These are phyloP conservation scores for Themeda triandra DNA, from an alignment of 176 grass and related monocot genomes.

Conservation along the genomic window DNA sequence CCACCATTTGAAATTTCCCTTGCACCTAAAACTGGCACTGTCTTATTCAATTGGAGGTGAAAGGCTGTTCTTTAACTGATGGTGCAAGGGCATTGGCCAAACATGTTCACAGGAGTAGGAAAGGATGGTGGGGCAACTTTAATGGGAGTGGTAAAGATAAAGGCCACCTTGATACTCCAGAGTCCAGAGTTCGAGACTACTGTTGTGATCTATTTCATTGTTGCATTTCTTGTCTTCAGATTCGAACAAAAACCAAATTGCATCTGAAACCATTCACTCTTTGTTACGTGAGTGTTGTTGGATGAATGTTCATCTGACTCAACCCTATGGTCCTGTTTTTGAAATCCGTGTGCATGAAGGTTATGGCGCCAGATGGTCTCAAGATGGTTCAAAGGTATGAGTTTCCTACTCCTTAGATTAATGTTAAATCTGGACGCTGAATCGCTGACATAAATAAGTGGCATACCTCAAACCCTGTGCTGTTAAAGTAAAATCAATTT, in stretches of 20 bases:
- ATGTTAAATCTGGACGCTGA: not conserved
- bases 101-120: conserved; percentile 75
- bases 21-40: conserved; percentile 23
- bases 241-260: conserved; percentile 59
- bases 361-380: conserved; percentile 89
- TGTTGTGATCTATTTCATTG: conserved; percentile 19
- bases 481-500: not conserved
- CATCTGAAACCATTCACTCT: conserved; percentile 51
- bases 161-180: conserved; percentile 1
- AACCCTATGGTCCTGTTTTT: conserved; percentile 65
- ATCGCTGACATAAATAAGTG: conserved; percentile 12
- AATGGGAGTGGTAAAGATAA: conserved; percentile 63
- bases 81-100: conserved; percentile 91
- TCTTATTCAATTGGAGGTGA: conserved; percentile 56
- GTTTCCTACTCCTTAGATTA: not conserved
- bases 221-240: conserved; percentile 45
- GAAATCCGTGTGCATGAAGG: conserved; percentile 81
- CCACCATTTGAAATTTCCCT: conserved; percentile 1
- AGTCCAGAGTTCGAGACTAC: not conserved
- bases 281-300: conserved; percentile 65
- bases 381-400: conserved; percentile 56
- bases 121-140: conserved; percentile 79
- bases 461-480: not conserved
- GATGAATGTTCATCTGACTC: conserved; percentile 83
- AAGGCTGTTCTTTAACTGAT: conserved; percentile 84